Conservation (phyloP, 345 rosid species). For the Garcia nutans region DNA sequence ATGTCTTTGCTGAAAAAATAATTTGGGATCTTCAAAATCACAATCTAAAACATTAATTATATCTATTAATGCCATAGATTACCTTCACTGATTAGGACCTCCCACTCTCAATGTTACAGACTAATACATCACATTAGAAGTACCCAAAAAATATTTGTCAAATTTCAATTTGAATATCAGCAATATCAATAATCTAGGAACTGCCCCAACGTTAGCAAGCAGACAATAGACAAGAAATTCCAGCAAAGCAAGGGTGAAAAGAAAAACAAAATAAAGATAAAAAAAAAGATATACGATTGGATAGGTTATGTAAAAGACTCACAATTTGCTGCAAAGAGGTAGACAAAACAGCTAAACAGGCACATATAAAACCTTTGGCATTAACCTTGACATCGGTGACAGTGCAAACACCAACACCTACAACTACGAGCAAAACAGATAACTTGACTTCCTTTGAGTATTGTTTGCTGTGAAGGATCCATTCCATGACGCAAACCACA, state of each 20-base stretch:
- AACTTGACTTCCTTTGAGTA: constrained; percentile 74
- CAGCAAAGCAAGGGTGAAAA: neutral
- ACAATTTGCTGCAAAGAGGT: constrained; percentile 97
- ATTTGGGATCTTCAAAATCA: neutral
- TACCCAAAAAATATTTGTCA: no score
- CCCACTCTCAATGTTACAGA: neutral
- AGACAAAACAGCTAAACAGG: constrained; percentile 73
- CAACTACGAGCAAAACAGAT: constrained; percentile 77
- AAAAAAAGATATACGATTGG: neutral
- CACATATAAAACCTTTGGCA: constrained; percentile 86
- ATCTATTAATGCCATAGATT: neutral
- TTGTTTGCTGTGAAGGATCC: constrained; percentile 83
- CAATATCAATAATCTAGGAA: neutral
- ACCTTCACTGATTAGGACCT: neutral
- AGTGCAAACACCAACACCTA: constrained; percentile 93
- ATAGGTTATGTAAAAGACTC: constrained; percentile 28
- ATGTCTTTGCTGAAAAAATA: neutral
- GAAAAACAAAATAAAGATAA: neutral
- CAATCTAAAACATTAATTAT: neutral
- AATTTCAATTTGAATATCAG: neutral
- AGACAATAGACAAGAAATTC: neutral
- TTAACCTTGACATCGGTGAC: constrained; percentile 94
- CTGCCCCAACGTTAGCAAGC: neutral
- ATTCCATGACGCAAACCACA: constrained; percentile 89
- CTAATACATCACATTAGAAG: neutral